Base-by-base conservation (phyloP, 2,329 filamentous ascomycete species). In the Microascus cirrosus region DNA sequence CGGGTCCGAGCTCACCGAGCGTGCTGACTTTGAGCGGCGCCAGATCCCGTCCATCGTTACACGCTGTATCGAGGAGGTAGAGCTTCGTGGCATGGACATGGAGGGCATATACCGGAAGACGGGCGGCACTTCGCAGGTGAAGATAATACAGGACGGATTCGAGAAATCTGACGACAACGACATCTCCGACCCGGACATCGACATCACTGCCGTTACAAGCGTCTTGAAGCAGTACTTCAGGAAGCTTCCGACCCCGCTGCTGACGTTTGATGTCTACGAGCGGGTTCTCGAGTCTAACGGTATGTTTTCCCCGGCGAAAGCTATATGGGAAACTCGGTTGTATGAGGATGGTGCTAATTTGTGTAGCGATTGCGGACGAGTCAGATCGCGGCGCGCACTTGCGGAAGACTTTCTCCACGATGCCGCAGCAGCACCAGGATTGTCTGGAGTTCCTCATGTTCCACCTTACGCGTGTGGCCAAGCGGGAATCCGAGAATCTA, bases 21-120 rank as follows among this genome's bases (percentile, higher is more conserved):
- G 94, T 62, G 87, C 90, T 67, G 91, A 96, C 55, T 91, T 83
- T 66, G 94, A 99, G 71, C 89, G 89, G 62, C 86, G 89, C 57
- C 85, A 93, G 65, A 93, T 99, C 61, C 94, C 94, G 54, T 86
- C 85, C 61, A 89, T 99, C 32, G 89, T 99, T 51, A 93, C 85
- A 54, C 87, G 91, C 54, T 99, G 94, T 72, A 95, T 99, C 63
- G 90, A 96, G 68, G 93, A 99, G 73, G 94, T 99, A 45, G 94
- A 99, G 71, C 76, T 94, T 24, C 86, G 94, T 68, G 94, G 93
- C 72, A 96, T 99, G 90, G 92, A 97, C 66, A 83, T 95, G 64
- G 94, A 97, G 74, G 94, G 94, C 61, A 95, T 99, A 65, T 99
- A 99, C 74, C 86, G 94, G 67, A 99, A 99, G 78, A 96, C 92